Evolutionary conservation across 2,329 filamentous ascomycete species (phyloP), one percentile per base, ranked within the genome.

Genomic region (Myrmaecium sp.): DNA sequence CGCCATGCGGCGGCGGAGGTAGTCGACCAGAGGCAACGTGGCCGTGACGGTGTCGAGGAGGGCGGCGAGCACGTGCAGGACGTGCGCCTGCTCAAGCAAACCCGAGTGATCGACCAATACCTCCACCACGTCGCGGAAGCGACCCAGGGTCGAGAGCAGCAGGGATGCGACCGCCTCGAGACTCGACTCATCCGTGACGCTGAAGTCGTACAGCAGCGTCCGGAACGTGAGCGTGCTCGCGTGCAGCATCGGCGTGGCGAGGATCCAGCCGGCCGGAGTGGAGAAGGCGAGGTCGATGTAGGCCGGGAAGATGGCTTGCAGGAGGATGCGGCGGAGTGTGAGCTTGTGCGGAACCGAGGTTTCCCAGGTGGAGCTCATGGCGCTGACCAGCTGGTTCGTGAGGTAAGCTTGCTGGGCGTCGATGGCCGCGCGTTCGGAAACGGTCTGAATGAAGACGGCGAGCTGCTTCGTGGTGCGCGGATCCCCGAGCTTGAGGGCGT

Each of bases 361-460:
- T 35, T 66, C 63, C 17, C 52, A 47, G 1, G 43, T 47, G 4
- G 52, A 49, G 14, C 45, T 48, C 41, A 70, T 58, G 3, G 66
- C 64, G 1, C 53, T 51, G 20, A 51, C 48, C 4, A 73, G 44
- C 36, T 74, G 69, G 6, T 56, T 49, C 27, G 62, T 52, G 6
- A 75, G 55, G 37, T 69, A 68, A 1, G 36, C 35, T 34, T 72
- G 68, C 33, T 70, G 58, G n/a, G 55, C 52, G 30, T 73, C 68
- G 5, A 64, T 45, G 2, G 64, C 64, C 1, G 69, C 67, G 29
- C 67, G 55, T 40, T 72, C 66, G 8, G 59, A 62, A 5, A 74
- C 60, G 4, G 61, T 63, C 29, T 72, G 66, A 9, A 74, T 43
- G 42, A 72, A 74, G n/a, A 55, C 53, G 5, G 57, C 59, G 17